A percentile compares a stretch with the other conserved stretches of the same genome.
Conservation (phyloP, 192 early-diverging fungal genomes). For the Nowakowskiella sp. region DNA sequence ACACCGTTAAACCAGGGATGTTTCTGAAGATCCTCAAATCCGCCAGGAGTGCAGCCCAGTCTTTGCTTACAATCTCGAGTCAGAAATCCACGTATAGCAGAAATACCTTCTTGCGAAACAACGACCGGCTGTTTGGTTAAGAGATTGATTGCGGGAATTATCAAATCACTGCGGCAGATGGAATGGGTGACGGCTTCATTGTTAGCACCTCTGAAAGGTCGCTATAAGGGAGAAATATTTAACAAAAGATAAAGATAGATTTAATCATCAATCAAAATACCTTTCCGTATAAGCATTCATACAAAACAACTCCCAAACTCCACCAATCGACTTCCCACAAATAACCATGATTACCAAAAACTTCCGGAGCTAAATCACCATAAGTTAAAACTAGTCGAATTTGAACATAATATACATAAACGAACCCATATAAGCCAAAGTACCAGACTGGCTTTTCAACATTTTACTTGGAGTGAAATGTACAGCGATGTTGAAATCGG, state of each 20-base stretch:
- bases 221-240: slow-evolving; percentile 19
- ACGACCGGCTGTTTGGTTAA: slow-evolving; percentile 13
- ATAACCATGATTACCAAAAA: slow-evolving; percentile 21
- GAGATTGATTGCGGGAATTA: slow-evolving; percentile 44
- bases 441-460: slow-evolving; percentile 79
- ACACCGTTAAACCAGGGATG: slow-evolving; percentile 45
- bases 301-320: slow-evolving; percentile 61
- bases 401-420: background rate
- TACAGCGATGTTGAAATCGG: slow-evolving; percentile 19
- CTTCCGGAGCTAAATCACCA: slow-evolving; percentile 26
- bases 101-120: slow-evolving; percentile 10
- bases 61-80: slow-evolving; percentile 61
- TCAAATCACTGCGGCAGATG: slow-evolving; percentile 51
- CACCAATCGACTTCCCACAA: slow-evolving; percentile 47
- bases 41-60: slow-evolving; percentile 66
- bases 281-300: slow-evolving; percentile 62
- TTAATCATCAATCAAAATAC: slow-evolving; percentile 28
- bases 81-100: slow-evolving; percentile 42
- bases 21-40: slow-evolving; percentile 43
- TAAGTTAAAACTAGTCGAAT: background rate
- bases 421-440: slow-evolving; percentile 80
- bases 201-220: slow-evolving; percentile 59
- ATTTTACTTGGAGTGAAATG: slow-evolving; percentile 7
- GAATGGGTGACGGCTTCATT: slow-evolving; percentile 48
- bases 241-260: background rate